Conservation (phyloP, 2,329 filamentous ascomycete genomes). For the Xylaria sp. region DNA sequence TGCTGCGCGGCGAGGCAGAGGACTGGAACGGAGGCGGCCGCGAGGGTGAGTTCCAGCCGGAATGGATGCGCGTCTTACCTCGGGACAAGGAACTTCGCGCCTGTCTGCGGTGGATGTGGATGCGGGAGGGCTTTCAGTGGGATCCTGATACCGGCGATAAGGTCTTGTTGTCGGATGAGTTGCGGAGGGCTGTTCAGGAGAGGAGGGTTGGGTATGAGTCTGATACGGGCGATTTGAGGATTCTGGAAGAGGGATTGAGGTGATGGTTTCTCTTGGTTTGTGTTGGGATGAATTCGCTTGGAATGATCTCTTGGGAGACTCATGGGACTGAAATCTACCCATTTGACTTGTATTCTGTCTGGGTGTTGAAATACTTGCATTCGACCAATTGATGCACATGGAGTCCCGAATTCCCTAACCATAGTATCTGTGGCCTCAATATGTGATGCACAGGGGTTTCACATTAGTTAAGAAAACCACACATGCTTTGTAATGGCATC, state of each 20-base stretch:
- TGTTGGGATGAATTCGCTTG: no score
- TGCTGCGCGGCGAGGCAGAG: slow-evolving; percentile 67
- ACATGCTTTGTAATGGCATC: no score
- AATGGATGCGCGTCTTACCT: slow-evolving; percentile 88
- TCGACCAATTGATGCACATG: no score
- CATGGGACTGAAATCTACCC: no score
- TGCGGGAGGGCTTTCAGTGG: slow-evolving; percentile 85
- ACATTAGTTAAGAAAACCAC: no score
- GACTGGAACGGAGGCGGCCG: slow-evolving; percentile 68
- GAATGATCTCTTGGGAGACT: no score
- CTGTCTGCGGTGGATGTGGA: slow-evolving; percentile 90
- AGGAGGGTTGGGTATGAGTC: slow-evolving; percentile 64
- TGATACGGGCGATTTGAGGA: slow-evolving; percentile 53
- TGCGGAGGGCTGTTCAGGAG: slow-evolving; percentile 62
- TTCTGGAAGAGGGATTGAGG: slow-evolving; percentile 39
- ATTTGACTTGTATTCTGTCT: no score
- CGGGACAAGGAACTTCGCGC: slow-evolving; percentile 88
- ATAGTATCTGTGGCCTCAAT: no score
- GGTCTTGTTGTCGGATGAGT: slow-evolving; percentile 55
- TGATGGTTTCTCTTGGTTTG: no score
- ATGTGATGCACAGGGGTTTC: no score
- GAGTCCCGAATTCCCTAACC: no score
- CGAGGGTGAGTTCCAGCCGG: slow-evolving; percentile 70
- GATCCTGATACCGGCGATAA: slow-evolving; percentile 72
- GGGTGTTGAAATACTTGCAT: no score